phyloP scores from a whole-genome alignment of 2,329 filamentous ascomycete genomes.

The Harringtonia aguacate region DNA sequence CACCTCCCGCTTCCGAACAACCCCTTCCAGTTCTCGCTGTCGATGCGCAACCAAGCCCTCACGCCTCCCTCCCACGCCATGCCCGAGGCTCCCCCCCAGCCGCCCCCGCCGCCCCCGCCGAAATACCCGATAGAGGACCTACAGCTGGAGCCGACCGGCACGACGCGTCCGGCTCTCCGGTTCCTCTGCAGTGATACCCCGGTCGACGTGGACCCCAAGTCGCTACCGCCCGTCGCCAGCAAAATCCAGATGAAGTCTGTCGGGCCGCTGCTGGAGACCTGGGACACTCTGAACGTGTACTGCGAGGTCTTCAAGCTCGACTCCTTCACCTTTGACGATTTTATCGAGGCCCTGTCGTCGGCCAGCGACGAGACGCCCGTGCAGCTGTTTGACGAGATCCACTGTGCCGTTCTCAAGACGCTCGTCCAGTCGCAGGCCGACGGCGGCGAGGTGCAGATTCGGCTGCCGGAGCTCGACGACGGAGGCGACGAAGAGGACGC shows the following conservation, averaged over 20 bases:
- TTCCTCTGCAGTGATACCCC: slow-evolving; percentile 62
- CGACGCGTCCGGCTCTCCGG: slow-evolving; percentile 62
- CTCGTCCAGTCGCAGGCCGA: slow-evolving; percentile 67
- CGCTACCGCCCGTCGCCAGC: slow-evolving; percentile 30
- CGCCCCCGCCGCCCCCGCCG: slow-evolving; percentile 61
- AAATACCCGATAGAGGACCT: slow-evolving; percentile 97
- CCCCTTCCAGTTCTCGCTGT: slow-evolving; percentile 33
- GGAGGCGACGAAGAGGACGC: slow-evolving; percentile 58
- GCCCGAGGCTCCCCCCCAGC: slow-evolving; percentile 29
- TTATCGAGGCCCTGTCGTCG: slow-evolving; percentile 75
- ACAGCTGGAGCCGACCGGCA: slow-evolving; percentile 59
- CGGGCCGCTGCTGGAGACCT: slow-evolving; percentile 78
- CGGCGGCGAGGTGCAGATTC: slow-evolving; percentile 69
- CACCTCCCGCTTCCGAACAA: slow-evolving; percentile 32
- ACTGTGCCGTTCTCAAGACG: slow-evolving; percentile 83
- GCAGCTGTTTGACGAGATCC: slow-evolving; percentile 79
- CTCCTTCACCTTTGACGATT: slow-evolving; percentile 97
- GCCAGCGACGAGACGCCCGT: slow-evolving; percentile 64
- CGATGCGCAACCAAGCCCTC: slow-evolving; percentile 20
- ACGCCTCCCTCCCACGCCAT: slow-evolving; percentile 27
- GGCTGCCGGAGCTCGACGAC: slow-evolving; percentile 63
- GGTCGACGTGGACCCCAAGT: slow-evolving; percentile 32
- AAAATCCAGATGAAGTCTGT: slow-evolving; percentile 74
- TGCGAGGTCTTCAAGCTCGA: slow-evolving; percentile 89
- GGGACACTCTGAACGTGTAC: slow-evolving; percentile 98